These are phyloP conservation scores for Rhizophagus sp. DNA, from an alignment of 192 early-diverging fungal species.

Conservation along the genomic window DNA sequence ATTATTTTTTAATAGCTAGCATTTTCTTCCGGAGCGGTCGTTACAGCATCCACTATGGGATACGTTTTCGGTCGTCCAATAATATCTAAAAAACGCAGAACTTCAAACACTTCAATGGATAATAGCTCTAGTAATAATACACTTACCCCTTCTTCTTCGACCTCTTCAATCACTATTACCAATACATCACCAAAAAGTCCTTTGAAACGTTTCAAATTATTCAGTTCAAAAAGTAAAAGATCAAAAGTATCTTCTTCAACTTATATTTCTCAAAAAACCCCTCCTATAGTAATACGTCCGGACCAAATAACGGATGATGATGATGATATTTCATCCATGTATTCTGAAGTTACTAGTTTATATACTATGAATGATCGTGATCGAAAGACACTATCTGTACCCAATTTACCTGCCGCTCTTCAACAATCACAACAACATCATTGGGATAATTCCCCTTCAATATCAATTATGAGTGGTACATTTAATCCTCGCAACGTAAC, in stretches of 20 bases:
- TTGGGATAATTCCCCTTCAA: neutral
- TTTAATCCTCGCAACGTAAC: neutral
- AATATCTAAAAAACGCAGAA: neutral
- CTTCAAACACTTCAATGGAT: neutral
- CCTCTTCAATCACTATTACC: neutral
- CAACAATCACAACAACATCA: neutral
- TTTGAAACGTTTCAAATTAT: neutral
- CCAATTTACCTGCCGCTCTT: neutral
- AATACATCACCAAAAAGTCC: neutral
- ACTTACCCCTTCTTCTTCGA: neutral
- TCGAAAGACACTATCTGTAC: conserved; percentile 11
- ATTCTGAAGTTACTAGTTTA: neutral
- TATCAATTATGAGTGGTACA: neutral
- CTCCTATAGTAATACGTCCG: neutral
- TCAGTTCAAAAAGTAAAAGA: neutral
- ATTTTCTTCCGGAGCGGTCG: neutral
- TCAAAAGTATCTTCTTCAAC: neutral
- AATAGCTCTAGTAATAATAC: neutral
- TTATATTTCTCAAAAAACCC: neutral
- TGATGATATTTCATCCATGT: conserved; percentile 22
- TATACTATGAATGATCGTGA: neutral
- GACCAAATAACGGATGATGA: neutral
- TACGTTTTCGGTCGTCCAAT: neutral
- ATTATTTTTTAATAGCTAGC: neutral
- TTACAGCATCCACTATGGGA: neutral